Percentiles rank a stretch among this genome's conserved stretches.
phyloP scores from a whole-genome alignment of 768 basidiomycete genomes.

The Gyrodon lividus region DNA sequence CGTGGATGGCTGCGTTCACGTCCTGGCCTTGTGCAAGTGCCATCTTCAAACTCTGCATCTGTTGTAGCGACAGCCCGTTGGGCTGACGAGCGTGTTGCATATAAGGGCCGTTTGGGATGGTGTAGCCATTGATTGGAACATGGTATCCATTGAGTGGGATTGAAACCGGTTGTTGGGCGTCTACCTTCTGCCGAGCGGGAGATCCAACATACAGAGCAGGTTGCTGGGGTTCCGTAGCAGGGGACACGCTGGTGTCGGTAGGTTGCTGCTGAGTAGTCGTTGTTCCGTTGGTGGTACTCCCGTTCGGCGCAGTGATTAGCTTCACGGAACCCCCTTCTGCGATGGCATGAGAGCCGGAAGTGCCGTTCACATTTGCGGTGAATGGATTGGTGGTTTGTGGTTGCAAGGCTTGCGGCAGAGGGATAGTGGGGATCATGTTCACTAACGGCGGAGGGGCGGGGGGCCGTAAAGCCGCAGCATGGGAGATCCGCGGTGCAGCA shows the following conservation, averaged over 20 bases:
- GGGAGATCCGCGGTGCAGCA: constrained; percentile 52
- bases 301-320: constrained; percentile 15
- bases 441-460: constrained; percentile 38
- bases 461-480: constrained; percentile 38
- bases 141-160: constrained; percentile 49
- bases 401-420: constrained; percentile 37
- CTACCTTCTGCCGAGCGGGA: constrained; percentile 49
- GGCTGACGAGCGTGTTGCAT: constrained; percentile 37
- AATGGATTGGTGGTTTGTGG: constrained; percentile 28
- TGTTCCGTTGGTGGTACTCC: constrained; percentile 27
- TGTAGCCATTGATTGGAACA: constrained; percentile 41
- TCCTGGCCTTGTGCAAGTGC: constrained; percentile 49
- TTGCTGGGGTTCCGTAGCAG: constrained; percentile 21
- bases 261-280: constrained; percentile 31
- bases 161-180: constrained; percentile 42
- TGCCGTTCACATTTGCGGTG: constrained; percentile 32
- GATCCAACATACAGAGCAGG: constrained; percentile 29
- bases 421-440: constrained; percentile 31
- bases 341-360: constrained; percentile 41
- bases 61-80: constrained; percentile 50
- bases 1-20: constrained; percentile 34
- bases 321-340: constrained; percentile 43
- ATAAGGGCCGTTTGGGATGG: constrained; percentile 34
- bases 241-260: constrained; percentile 12
- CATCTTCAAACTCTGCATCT: constrained; percentile 59